Percentiles rank a stretch among this genome's conserved stretches.
Conservation (phyloP, 2,329 filamentous ascomycete species). For the Gaeumannomyces tritici region DNA sequence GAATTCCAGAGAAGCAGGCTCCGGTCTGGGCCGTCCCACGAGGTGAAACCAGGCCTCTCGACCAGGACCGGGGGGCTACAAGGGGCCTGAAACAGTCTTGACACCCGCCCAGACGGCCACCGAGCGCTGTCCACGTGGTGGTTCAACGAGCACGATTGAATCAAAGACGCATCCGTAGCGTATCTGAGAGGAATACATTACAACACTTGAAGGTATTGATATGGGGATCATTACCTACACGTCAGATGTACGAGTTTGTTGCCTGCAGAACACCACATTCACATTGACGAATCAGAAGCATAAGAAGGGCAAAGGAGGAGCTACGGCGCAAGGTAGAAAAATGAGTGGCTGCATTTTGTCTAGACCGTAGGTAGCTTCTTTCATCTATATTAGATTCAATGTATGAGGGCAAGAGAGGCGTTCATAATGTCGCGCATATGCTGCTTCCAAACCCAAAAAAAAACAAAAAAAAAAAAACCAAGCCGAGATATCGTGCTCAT, state of each 20-base stretch:
- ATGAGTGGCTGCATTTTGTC: neutral
- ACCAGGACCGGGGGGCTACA: neutral
- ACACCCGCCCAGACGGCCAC: slow-evolving; percentile 7
- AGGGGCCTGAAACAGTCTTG: slow-evolving; percentile 13
- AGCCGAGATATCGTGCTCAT: neutral
- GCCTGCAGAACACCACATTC: too few relatives aligned
- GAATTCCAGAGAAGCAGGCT: neutral
- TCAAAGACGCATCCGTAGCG: neutral
- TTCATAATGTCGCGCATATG: neutral
- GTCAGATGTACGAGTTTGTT: too few relatives aligned
- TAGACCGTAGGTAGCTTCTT: neutral
- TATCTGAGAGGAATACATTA: too few relatives aligned
- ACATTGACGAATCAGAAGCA: too few relatives aligned
- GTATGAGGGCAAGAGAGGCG: neutral
- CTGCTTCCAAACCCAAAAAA: too few relatives aligned
- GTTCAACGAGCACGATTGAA: neutral
- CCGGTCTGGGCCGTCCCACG: neutral
- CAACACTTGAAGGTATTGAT: too few relatives aligned
- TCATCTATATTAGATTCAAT: neutral
- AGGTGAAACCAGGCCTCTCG: neutral
- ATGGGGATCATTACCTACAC: too few relatives aligned
- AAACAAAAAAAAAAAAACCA: neutral
- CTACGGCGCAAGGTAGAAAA: too few relatives aligned
- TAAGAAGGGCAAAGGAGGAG: neutral
- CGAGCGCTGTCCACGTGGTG: neutral